Evolutionary conservation across 805 yeast species (phyloP).

Genomic region (Barnettozyma sp.): DNA sequence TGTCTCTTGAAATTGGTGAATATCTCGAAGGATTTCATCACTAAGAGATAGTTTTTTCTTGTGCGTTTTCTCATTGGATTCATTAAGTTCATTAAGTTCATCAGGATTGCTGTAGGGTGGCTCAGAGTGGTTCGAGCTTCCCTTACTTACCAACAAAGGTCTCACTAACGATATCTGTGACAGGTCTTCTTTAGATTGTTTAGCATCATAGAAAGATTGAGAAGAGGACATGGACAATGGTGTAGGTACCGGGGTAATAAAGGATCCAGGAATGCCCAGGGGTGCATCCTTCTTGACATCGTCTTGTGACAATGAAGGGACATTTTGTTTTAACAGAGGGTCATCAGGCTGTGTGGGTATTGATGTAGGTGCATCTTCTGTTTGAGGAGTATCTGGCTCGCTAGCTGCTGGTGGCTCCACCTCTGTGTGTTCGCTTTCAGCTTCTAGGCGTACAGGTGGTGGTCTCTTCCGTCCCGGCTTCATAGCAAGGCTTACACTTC

Average conservation of each 20-base stretch:
- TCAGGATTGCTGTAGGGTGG: conserved; percentile 4
- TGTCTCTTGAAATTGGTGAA: conserved; percentile 19
- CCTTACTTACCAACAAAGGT: conserved; percentile 21
- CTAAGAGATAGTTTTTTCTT: conserved; percentile 22
- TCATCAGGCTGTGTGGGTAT: too few species aligned
- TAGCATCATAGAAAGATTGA: conserved; percentile 8
- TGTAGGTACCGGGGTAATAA: background rate
- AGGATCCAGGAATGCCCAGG: background rate
- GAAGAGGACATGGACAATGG: conserved; percentile 1
- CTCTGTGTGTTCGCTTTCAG: background rate
- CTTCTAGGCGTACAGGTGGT: background rate
- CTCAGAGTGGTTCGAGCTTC: too few species aligned
- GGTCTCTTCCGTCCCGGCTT: conserved; percentile 18
- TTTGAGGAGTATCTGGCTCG: background rate
- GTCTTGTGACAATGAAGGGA: too few species aligned
- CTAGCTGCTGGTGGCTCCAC: background rate
- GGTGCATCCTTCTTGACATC: too few species aligned
- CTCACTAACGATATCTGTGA: conserved; percentile 9
- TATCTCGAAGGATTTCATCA: conserved; percentile 25
- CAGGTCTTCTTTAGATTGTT: background rate
- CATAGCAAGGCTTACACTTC: conserved; percentile 19
- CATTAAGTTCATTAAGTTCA: conserved; percentile 5
- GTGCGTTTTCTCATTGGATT: conserved; percentile 8
- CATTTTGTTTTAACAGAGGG: too few species aligned
- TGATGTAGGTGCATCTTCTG: too few species aligned